Percentiles rank a stretch among this genome's conserved stretches.
Evolutionary conservation across 345 rosid species (phyloP).

Genomic region (Cardamine chenopodiifolia): DNA sequence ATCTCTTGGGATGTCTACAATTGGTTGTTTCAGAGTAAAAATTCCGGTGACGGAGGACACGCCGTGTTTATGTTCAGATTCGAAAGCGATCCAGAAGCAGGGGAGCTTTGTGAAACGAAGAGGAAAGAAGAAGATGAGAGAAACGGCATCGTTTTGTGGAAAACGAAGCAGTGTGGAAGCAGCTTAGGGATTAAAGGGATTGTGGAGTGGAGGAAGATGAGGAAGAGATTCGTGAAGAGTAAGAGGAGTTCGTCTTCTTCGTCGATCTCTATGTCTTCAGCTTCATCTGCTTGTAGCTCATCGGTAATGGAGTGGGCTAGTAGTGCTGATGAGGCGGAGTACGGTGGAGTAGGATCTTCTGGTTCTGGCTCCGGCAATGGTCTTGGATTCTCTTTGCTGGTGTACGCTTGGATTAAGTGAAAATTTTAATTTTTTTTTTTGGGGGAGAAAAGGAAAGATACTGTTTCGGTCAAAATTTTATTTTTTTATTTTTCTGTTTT

Average conservation of each 20-base stretch:
- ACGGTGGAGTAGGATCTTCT: conserved; percentile 47
- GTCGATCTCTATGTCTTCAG: conserved; percentile 84
- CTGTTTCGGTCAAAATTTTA: conserved; percentile 14
- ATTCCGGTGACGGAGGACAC: conserved; percentile 44
- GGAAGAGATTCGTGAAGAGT: conserved; percentile 62
- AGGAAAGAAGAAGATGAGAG: conserved; percentile 26
- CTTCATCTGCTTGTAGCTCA: conserved; percentile 76
- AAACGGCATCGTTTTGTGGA: conserved; percentile 45
- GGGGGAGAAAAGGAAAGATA: background rate
- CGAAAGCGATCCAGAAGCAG: conserved; percentile 48
- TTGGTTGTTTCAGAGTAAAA: conserved; percentile 71
- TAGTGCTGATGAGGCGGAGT: conserved; percentile 45
- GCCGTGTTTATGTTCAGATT: conserved; percentile 90
- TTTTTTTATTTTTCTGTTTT: conserved; percentile 1
- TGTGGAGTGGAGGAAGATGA: conserved; percentile 79
- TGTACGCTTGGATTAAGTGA: conserved; percentile 93
- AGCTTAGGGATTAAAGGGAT: conserved; percentile 55
- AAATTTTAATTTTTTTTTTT: background rate
- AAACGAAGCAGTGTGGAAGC: conserved; percentile 47
- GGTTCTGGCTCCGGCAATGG: conserved; percentile 61
- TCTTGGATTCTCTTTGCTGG: conserved; percentile 71
- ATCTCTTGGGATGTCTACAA: conserved; percentile 96
- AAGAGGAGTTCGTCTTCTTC: conserved; percentile 76
- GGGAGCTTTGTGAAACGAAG: conserved; percentile 25
- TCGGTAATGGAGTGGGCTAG: conserved; percentile 98